Percentiles rank a stretch among this genome's conserved stretches.
These are phyloP conservation scores for Fennellomyces sp. DNA, from an alignment of 371 early-diverging fungal genomes.

Conservation along the genomic window DNA sequence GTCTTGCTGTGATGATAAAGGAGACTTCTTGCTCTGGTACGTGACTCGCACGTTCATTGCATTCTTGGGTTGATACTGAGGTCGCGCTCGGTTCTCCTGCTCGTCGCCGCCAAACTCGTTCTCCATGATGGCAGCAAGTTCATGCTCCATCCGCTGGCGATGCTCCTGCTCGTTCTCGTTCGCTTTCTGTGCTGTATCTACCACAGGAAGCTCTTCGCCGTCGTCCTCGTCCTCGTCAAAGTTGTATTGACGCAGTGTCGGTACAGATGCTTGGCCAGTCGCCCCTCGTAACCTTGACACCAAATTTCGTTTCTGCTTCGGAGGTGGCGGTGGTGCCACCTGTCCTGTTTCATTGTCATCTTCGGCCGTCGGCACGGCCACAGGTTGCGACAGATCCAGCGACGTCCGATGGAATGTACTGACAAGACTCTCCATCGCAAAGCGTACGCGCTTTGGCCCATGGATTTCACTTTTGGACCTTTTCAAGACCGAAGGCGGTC, in stretches of 20 bases:
- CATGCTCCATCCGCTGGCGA: background rate
- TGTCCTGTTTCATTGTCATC: background rate
- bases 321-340: background rate
- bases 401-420: background rate
- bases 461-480: background rate
- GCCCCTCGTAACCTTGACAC: background rate
- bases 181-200: background rate
- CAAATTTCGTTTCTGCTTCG: conserved; percentile 2
- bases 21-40: background rate
- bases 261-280: background rate
- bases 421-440: background rate
- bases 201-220: background rate
- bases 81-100: background rate
- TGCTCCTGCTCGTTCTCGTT: background rate
- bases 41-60: conserved; percentile 2
- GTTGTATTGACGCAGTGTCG: background rate
- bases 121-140: background rate
- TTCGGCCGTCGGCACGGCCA: background rate
- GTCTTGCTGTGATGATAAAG: background rate
- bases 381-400: background rate
- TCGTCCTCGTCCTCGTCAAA: conserved; percentile 1
- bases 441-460: background rate
- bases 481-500: too few relatives aligned
- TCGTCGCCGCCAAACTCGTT: background rate
- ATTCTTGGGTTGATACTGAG: conserved; percentile 1